Evolutionary conservation across 768 basidiomycete genomes (phyloP), one percentile per base, ranked within the genome.

Genomic region (Phanerochaete carnosa): DNA sequence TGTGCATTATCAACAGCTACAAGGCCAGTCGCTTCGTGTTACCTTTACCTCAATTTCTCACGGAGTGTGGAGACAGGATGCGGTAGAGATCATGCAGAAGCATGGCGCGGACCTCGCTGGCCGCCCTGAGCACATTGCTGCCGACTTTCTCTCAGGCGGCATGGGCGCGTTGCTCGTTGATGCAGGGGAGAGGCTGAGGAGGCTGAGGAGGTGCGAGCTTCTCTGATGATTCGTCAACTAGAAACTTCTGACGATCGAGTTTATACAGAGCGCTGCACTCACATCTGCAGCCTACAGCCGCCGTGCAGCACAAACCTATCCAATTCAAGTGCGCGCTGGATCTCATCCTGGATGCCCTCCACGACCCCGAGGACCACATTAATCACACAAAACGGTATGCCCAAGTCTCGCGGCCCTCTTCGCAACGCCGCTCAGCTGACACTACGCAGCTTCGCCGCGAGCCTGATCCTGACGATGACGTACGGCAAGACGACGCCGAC

Each of bases 401-500:
- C 23, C 39, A 4, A n/a, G n/a, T n/a, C n/a, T n/a, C n/a, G n/a
- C n/a, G n/a, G n/a, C 49, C 5, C n/a, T 23, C 12, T 26, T 4
- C 49, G 5, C 11, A 12, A n/a, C 25, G 49, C 5, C 25, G 49
- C 49, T 50, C 16, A 50, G 8, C 9, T 4, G 3, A 25, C 26
- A 13, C 13, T 5, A 30, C 23, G 19, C 37, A 78, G 76, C 47
- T 78, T 75, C 58, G 73, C 76, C 6, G 76, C 76, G n/a, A 74
- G 73, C 12, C 66, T 77, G 16, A 70, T 77, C 47, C 69, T 79
- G 68, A 63, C 70, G 13, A 65, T 78, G 29, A 76, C 75, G 9
- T 79, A 77, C 49, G 77, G 77, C 0, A 78, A 78, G 64, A 70
- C 65, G 11, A 74, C 75, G 0, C 76, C 76, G 9, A 74, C 76